Evolutionary conservation across 1,284 basidiomycete species (phyloP).

Genomic region (Takashimella tepidaria): DNA sequence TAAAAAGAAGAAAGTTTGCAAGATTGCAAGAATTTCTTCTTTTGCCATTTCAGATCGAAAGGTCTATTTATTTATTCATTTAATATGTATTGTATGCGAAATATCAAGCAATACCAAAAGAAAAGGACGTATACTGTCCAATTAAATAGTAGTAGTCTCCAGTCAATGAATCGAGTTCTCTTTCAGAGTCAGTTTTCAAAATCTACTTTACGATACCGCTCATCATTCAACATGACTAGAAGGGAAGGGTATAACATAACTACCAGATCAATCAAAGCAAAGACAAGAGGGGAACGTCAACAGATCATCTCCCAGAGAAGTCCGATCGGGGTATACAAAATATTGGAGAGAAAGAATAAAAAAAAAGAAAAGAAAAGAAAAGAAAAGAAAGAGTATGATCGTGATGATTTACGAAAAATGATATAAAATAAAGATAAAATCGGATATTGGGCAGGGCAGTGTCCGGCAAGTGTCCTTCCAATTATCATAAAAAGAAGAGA

Average conservation of each 20-base stretch:
- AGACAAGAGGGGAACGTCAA: background rate
- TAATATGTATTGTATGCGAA: no score
- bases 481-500: background rate
- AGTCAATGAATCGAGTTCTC: no score
- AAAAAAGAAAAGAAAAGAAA: background rate
- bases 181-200: no score
- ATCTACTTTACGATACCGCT: no score
- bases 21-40: no score
- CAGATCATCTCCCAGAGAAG: background rate
- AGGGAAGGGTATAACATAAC: no score
- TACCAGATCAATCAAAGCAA: background rate
- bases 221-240: no score
- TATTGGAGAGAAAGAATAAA: background rate
- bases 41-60: no score
- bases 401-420: background rate
- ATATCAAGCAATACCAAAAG: no score
- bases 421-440: background rate
- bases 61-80: no score
- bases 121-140: no score
- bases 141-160: no score
- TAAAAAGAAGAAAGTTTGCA: background rate
- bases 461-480: background rate
- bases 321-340: background rate
- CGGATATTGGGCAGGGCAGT: background rate
- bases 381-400: background rate